Percentiles rank a stretch among this genome's conserved stretches.
These are phyloP conservation scores for Hanseniaspora occidentalis DNA, from an alignment of 805 yeast genomes.

Conservation along the genomic window DNA sequence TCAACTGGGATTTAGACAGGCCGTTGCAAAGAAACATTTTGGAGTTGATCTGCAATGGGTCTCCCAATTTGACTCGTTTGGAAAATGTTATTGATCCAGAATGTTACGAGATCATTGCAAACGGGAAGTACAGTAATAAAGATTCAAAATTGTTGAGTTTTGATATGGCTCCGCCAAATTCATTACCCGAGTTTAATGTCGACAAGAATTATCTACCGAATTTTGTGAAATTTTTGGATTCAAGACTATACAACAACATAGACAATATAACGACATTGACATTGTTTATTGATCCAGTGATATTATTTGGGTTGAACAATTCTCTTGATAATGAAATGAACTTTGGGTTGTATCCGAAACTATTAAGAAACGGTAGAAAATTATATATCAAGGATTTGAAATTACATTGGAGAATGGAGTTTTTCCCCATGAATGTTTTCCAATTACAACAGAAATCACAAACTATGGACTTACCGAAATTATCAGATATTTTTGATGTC, in stretches of 20 bases:
- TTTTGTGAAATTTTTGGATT: constrained; percentile 15
- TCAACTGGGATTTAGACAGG: constrained; percentile 31
- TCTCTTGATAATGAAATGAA: neutral
- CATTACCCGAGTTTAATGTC: constrained; percentile 23
- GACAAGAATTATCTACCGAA: constrained; percentile 21
- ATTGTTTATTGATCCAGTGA: constrained; percentile 28
- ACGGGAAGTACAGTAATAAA: constrained; percentile 15
- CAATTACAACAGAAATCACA: constrained; percentile 12
- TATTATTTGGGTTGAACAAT: constrained; percentile 17
- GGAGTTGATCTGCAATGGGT: constrained; percentile 16
- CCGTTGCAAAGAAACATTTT: constrained; percentile 22
- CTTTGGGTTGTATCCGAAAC: constrained; percentile 21
- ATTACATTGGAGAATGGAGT: constrained; percentile 31
- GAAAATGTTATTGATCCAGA: constrained; percentile 31
- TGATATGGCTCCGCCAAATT: constrained; percentile 23
- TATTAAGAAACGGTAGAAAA: constrained; percentile 10
- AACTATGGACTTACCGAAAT: constrained; percentile 12
- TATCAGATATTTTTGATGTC: constrained; percentile 27
- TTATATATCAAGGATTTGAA: constrained; percentile 27
- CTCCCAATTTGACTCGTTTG: constrained; percentile 22
- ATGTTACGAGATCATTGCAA: constrained; percentile 25
- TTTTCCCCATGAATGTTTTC: constrained; percentile 19
- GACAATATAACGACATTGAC: constrained; percentile 21
- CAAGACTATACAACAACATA: constrained; percentile 20
- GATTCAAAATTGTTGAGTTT: constrained; percentile 16